Evolutionary conservation across 257 asterid species (phyloP), one percentile per base, ranked within the genome.

Genomic region (Catharanthus roseus): DNA sequence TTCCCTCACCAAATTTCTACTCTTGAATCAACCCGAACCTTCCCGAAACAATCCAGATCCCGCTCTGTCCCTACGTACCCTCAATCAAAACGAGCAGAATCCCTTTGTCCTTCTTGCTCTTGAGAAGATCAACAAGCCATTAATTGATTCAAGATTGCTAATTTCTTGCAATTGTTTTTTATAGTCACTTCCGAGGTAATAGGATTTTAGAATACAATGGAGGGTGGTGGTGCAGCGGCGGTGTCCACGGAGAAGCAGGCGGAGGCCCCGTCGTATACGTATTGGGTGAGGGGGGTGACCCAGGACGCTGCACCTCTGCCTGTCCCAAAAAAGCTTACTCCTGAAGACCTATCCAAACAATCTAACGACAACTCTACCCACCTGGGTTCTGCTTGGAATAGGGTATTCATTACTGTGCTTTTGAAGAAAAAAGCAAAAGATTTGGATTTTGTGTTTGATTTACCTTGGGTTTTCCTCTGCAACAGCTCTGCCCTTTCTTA

Each of bases 251-350:
- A 75, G 39, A 62, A 68, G 60, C 36, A 72, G 71, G 79, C 55
- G 47, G 72, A 75, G 45, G 75, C 73, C 38, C 57, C 77, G 53
- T 71, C 80, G 23, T 75, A 79, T 65, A 75, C 77, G 13, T 79
- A 75, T 72, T 79, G 83, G 78, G 83, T 79, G 53, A 75, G 78
- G 78, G 83, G 58, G 33, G 50, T 29, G 78, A 81, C 83, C 68
- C 61, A 76, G 39, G 78, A 81, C 16, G 83, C 82, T n/a, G 85
- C 85, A 47, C 83, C 85, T 23, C 53, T 62, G 29, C 83, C 83
- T 34, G 77, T 72, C 5, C 82, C 85, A 10, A 45, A 64, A 36
- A 81, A 77, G 78, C 85, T 81, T 56, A 63, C 69, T 54, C 39
- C 81, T 23, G 73, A 77, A 6, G 75, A 80, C 55, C 58, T 74